Conservation (phyloP, 345 rosid species). For the Anastatica hierochuntica region DNA sequence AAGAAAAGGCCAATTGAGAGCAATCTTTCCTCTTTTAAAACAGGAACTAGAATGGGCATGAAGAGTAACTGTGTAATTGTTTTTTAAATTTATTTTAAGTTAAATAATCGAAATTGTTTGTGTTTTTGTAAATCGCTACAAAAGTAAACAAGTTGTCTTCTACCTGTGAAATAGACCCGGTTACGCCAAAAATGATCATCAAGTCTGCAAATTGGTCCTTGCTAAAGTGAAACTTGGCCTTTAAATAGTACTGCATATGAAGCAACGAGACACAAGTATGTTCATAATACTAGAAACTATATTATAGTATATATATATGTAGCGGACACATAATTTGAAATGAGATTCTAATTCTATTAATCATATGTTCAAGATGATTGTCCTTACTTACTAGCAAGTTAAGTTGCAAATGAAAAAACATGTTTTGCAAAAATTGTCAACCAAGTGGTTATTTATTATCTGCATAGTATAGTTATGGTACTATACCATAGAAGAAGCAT, state of each 20-base stretch:
- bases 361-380: no score
- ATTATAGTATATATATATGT: no score
- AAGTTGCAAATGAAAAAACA: no score
- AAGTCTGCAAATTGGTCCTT: conserved; percentile 87
- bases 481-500: conserved; percentile 73
- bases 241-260: conserved; percentile 66
- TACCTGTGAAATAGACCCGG: conserved; percentile 88
- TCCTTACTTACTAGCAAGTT: no score
- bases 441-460: no score
- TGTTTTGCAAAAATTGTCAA: no score
- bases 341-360: no score
- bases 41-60: conserved; percentile 71
- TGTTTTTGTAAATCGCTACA: background rate
- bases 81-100: conserved; percentile 7
- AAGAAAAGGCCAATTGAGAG: conserved; percentile 75
- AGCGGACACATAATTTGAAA: no score
- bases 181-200: conserved; percentile 70
- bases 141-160: background rate
- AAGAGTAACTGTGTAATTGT: conserved; percentile 47
- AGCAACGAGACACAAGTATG: background rate
- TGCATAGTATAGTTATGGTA: no score
- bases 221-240: conserved; percentile 77
- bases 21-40: conserved; percentile 61
- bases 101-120: background rate
- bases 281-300: background rate